Conservation (phyloP, 768 basidiomycete genomes). For the Auricularia sp. region DNA sequence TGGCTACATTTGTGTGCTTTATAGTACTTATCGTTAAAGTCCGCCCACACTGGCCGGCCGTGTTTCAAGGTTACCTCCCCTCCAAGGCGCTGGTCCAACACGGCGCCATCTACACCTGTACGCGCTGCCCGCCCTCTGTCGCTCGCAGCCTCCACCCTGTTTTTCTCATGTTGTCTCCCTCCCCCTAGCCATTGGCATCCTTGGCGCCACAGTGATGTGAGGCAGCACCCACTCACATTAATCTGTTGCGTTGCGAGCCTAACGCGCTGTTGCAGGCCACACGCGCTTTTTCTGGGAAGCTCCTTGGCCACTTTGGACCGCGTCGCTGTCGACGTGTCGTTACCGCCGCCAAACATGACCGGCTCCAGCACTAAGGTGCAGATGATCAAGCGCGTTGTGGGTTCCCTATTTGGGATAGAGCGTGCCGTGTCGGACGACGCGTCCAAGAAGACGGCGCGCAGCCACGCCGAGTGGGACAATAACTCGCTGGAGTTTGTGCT, state of each 20-base stretch:
- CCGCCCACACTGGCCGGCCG: conserved; percentile 56
- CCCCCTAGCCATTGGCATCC: conserved; percentile 50
- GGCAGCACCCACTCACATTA: background rate
- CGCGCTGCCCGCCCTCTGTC: conserved; percentile 12
- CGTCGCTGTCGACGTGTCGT: conserved; percentile 28
- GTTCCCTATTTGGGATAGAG: conserved; percentile 16
- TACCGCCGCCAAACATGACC: conserved; percentile 15
- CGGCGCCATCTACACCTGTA: conserved; percentile 57
- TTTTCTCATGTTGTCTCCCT: conserved; percentile 12
- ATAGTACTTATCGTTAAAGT: conserved; percentile 63
- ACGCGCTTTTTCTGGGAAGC: conserved; percentile 83
- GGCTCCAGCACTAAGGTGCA: conserved; percentile 12
- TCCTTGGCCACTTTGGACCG: conserved; percentile 78
- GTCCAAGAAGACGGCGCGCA: conserved; percentile 1
- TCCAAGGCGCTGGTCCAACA: conserved; percentile 49
- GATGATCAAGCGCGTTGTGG: conserved; percentile 9
- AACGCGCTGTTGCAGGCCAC: conserved; percentile 37
- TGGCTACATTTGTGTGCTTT: conserved; percentile 72
- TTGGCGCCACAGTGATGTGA: conserved; percentile 73
- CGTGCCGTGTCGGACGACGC: background rate
- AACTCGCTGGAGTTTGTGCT: conserved; percentile 43
- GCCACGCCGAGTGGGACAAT: conserved; percentile 39
- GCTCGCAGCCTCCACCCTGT: conserved; percentile 19
- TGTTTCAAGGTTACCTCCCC: conserved; percentile 69
- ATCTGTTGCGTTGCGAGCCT: background rate